A percentile compares a stretch with the other conserved stretches of the same genome.
Conservation (phyloP, 2,329 filamentous ascomycete species). For the Ophiostoma ips region DNA sequence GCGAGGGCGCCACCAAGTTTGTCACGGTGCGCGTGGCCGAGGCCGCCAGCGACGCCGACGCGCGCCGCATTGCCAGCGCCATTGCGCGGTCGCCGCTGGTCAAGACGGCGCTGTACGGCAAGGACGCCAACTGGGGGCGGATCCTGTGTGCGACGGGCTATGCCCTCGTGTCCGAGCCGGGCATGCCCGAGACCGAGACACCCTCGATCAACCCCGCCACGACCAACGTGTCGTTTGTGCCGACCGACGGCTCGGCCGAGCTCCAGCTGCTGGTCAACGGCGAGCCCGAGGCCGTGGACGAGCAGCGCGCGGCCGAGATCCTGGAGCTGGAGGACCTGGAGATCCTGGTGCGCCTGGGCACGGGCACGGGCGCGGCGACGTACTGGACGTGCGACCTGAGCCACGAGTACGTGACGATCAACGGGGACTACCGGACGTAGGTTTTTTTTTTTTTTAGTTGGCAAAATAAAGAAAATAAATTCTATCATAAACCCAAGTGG, state of each 20-base stretch:
- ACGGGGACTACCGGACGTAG: conserved; percentile 12
- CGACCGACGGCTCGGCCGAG: conserved; percentile 61
- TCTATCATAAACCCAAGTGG: too few relatives aligned
- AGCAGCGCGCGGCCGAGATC: conserved; percentile 63
- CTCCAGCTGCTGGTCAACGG: conserved; percentile 65
- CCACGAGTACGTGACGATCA: conserved; percentile 51
- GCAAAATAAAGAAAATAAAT: too few relatives aligned
- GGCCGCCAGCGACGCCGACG: conserved; percentile 53
- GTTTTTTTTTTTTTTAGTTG: conserved; percentile 8
- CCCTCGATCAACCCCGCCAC: conserved; percentile 45
- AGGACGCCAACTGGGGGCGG: conserved; percentile 96
- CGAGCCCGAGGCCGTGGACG: conserved; percentile 67
- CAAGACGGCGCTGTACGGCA: conserved; percentile 93
- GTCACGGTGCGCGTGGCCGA: conserved; percentile 80
- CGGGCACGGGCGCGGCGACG: conserved; percentile 51
- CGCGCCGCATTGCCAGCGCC: conserved; percentile 66
- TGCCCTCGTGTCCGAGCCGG: conserved; percentile 45
- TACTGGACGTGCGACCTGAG: conserved; percentile 84
- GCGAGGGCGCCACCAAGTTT: conserved; percentile 96
- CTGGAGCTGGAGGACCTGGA: conserved; percentile 65
- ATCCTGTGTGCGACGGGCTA: conserved; percentile 93
- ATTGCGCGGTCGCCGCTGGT: conserved; percentile 89
- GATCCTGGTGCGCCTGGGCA: conserved; percentile 61
- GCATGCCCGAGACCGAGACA: conserved; percentile 43
- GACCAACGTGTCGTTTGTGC: conserved; percentile 68